phyloP scores from a whole-genome alignment of 2,329 filamentous ascomycete genomes.

The Xylariaceae sp. region DNA sequence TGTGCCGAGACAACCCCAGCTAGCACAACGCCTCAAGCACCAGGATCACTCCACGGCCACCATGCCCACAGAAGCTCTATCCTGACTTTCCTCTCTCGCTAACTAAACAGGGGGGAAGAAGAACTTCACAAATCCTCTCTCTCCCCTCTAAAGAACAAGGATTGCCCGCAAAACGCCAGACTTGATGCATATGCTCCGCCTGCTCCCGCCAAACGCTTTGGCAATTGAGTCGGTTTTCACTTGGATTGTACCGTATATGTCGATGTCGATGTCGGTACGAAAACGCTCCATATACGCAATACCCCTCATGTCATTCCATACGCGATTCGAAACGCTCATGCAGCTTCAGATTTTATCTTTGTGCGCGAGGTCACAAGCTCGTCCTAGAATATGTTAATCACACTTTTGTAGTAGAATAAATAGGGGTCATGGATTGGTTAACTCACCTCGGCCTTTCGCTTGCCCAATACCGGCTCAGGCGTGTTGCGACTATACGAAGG shows the following conservation, averaged over 20 bases:
- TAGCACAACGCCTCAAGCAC: too few relatives aligned
- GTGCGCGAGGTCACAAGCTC: constrained; percentile 28
- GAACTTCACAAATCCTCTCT: not conserved
- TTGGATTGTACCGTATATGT: too few relatives aligned
- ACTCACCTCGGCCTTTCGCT: constrained; percentile 67
- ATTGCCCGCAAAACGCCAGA: constrained; percentile 14
- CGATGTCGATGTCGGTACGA: too few relatives aligned
- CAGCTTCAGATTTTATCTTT: constrained; percentile 29
- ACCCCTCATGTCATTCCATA: not conserved
- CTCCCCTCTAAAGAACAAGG: constrained; percentile 5
- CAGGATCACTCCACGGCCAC: not conserved
- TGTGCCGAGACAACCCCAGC: too few relatives aligned
- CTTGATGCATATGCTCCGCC: constrained; percentile 16
- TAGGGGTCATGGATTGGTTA: not conserved
- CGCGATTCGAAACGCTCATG: constrained; percentile 13
- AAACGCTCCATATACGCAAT: too few relatives aligned
- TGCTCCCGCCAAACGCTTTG: constrained; percentile 1
- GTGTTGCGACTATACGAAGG: constrained; percentile 42
- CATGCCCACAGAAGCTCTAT: constrained; percentile 10
- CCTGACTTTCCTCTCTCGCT: constrained; percentile 10
- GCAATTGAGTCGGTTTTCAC: too few relatives aligned
- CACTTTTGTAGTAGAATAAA: not conserved
- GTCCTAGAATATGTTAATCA: constrained; percentile 29
- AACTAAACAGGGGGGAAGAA: not conserved
- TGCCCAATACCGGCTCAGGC: constrained; percentile 63